Evolutionary conservation across 495 filamentous ascomycete genomes (phyloP), one percentile per base, ranked within the genome.

Genomic region (Neurospora sp.): DNA sequence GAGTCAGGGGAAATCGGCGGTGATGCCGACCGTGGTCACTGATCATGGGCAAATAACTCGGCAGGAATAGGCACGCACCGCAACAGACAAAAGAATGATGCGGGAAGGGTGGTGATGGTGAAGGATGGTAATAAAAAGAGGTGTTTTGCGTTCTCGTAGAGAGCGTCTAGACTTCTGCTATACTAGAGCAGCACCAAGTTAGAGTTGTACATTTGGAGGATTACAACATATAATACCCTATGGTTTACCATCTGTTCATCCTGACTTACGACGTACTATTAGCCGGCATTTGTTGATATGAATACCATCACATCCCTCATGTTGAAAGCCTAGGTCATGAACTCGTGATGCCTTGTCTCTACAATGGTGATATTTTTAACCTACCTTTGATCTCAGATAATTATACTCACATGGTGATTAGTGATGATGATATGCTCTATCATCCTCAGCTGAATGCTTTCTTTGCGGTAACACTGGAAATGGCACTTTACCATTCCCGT

Each of bases 391-490:
- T 9, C 18, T 46, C 18, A 1, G 18, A 20, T 16, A 8, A 41
- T 44, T 44, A 3, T 44, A n/a, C 7, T 9, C 18, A 20, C 42
- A 16, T 18, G 2, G 14, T 18, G 40, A 18, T 16, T 40, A 5
- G 39, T 4, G 39, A 14, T 14, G 39, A 40, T 1, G 11, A 40
- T 40, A 5, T 40, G 39, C 11, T 14, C 39, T 40, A 40, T 40
- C 39, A 40, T 40, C 39, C 39, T 14, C 11, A 12, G 3, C 39
- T 40, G 39, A 39, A 39, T 12, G 11, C 39, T 39, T 39, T 39
- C 41, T 46, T 39, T 69, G 74, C n/a, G 75, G 75, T 2, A 76
- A 79, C 9, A 82, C 82, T 42, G 79, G 81, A 42, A 82, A 83
- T 76, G 80, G 80, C 80, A 78, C 3, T 14, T 44, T 8, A 40